Percentiles rank a stretch among this genome's conserved stretches.
These are phyloP conservation scores for Barnettozyma botsteinii DNA, from an alignment of 805 yeast genomes.

Conservation along the genomic window DNA sequence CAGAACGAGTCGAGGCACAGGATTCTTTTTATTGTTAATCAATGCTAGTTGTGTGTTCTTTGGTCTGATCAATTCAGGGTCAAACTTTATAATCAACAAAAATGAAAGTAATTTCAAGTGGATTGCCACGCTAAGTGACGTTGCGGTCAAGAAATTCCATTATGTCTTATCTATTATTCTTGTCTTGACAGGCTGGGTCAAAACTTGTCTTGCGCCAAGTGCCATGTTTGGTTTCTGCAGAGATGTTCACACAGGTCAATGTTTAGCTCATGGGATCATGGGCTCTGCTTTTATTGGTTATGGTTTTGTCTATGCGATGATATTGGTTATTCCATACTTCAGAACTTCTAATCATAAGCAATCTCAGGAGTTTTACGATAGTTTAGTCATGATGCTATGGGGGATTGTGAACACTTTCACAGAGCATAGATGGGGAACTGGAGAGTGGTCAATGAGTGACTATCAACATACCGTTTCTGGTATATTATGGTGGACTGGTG, in stretches of 20 bases:
- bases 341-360: conserved; percentile 43
- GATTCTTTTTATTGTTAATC: conserved; percentile 51
- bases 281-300: conserved; percentile 81
- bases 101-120: conserved; percentile 22
- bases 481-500: conserved; percentile 94
- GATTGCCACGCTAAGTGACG: conserved; percentile 34
- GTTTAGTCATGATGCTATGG: conserved; percentile 76
- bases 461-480: conserved; percentile 97
- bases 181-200: conserved; percentile 68
- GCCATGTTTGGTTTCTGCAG: conserved; percentile 87
- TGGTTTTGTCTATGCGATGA: conserved; percentile 63
- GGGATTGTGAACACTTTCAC: conserved; percentile 94
- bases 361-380: conserved; percentile 84
- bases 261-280: conserved; percentile 96
- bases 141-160: conserved; percentile 32
- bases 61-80: conserved; percentile 52
- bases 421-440: conserved; percentile 97
- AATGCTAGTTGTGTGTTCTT: conserved; percentile 43
- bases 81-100: conserved; percentile 30
- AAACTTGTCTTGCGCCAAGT: conserved; percentile 73
- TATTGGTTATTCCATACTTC: conserved; percentile 72
- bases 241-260: conserved; percentile 81
- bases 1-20: conserved; percentile 59
- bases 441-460: conserved; percentile 88
- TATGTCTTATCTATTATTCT: conserved; percentile 41